A percentile compares a stretch with the other conserved stretches of the same genome.
Conservation (phyloP, 805 yeast species). For the Saturnispora serradocipensis region DNA sequence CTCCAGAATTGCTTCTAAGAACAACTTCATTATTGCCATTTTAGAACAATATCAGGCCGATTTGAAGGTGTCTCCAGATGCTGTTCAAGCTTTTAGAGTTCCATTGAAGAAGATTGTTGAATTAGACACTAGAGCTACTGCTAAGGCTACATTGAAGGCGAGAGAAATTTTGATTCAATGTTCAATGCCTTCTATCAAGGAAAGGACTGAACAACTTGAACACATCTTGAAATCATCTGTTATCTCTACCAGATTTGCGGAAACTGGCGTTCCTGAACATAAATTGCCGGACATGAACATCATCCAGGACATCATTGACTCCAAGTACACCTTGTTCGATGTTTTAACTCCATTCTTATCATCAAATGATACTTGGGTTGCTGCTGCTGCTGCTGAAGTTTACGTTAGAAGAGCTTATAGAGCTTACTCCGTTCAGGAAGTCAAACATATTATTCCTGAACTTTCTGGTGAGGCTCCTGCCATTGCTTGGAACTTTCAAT, state of each 20-base stretch:
- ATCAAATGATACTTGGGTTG: slow-evolving; percentile 77
- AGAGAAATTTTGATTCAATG: slow-evolving; percentile 95
- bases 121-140: slow-evolving; percentile 81
- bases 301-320: slow-evolving; percentile 87
- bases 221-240: slow-evolving; percentile 90
- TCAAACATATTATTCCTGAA: slow-evolving; percentile 45
- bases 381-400: slow-evolving; percentile 94
- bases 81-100: slow-evolving; percentile 57
- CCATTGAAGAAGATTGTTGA: slow-evolving; percentile 75
- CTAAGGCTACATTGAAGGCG: slow-evolving; percentile 90
- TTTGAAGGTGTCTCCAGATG: slow-evolving; percentile 60
- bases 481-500: slow-evolving; percentile 80
- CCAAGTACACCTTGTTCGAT: slow-evolving; percentile 92
- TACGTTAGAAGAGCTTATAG: slow-evolving; percentile 95
- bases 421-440: slow-evolving; percentile 81
- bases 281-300: slow-evolving; percentile 73
- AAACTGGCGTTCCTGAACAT: slow-evolving; percentile 58
- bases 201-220: slow-evolving; percentile 94
- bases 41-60: slow-evolving; percentile 73
- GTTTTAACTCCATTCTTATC: slow-evolving; percentile 87
- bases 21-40: slow-evolving; percentile 79
- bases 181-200: slow-evolving; percentile 91
- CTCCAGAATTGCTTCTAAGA: slow-evolving; percentile 87
- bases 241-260: slow-evolving; percentile 83
- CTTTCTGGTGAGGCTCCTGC: slow-evolving; percentile 51